phyloP scores from a whole-genome alignment of 257 asterid genomes.

The Solanum ossicruentum region DNA sequence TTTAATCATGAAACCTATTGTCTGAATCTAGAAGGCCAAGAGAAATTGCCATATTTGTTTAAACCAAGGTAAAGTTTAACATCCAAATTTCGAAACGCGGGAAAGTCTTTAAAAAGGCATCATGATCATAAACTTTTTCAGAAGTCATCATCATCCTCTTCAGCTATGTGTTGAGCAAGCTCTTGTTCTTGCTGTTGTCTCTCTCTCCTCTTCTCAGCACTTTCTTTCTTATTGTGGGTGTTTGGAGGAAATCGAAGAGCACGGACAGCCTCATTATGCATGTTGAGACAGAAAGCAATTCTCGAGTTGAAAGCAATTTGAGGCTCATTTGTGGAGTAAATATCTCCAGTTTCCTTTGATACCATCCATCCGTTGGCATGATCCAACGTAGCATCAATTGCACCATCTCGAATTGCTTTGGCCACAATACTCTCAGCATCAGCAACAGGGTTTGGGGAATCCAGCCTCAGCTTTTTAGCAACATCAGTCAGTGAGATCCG shows the following conservation, averaged over 20 bases:
- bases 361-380: constrained; percentile 73
- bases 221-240: constrained; percentile 78
- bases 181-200: constrained; percentile 89
- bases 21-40: background rate
- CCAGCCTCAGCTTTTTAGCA: constrained; percentile 73
- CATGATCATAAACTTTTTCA: constrained; percentile 5
- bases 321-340: constrained; percentile 87
- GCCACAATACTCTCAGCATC: constrained; percentile 86
- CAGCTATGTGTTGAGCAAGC: constrained; percentile 89
- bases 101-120: background rate
- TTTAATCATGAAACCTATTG: background rate
- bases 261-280: constrained; percentile 89
- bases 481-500: constrained; percentile 67
- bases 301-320: constrained; percentile 78
- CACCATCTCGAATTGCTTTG: constrained; percentile 84
- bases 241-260: constrained; percentile 83
- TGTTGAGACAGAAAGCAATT: constrained; percentile 75
- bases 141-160: constrained; percentile 87
- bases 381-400: constrained; percentile 79
- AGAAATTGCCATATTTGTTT: background rate
- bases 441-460: constrained; percentile 69
- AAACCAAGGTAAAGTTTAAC: background rate
- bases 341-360: constrained; percentile 83
- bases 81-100: background rate
- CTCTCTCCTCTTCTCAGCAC: constrained; percentile 92